These are phyloP conservation scores for Puccinia coronata DNA, from an alignment of 1,284 basidiomycete species.

Conservation along the genomic window DNA sequence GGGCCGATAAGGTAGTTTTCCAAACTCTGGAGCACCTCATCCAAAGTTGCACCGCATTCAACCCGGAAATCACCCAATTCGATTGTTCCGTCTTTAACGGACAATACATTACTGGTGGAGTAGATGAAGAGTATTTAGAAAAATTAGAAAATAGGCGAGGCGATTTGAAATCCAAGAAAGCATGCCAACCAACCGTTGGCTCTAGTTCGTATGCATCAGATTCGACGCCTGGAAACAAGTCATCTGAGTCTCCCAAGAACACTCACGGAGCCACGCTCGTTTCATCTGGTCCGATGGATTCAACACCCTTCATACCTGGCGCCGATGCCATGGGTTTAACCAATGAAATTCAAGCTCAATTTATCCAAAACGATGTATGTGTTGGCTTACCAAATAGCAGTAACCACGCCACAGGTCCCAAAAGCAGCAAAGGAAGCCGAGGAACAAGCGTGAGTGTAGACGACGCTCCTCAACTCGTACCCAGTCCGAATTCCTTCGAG, in stretches of 20 bases:
- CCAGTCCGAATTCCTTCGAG: slow-evolving; percentile 4
- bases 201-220: background rate
- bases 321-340: slow-evolving; percentile 39
- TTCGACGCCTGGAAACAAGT: background rate
- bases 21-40: slow-evolving; percentile 91
- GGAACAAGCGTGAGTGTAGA: slow-evolving; percentile 28
- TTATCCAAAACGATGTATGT: slow-evolving; percentile 31
- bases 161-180: slow-evolving; percentile 63
- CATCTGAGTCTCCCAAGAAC: background rate
- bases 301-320: background rate
- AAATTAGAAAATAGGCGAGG: slow-evolving; percentile 76
- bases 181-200: slow-evolving; percentile 6
- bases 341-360: slow-evolving; percentile 11
- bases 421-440: slow-evolving; percentile 25
- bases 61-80: slow-evolving; percentile 74
- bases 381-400: slow-evolving; percentile 36
- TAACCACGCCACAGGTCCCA: slow-evolving; percentile 5
- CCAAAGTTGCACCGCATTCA: slow-evolving; percentile 82
- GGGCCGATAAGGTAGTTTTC: slow-evolving; percentile 95
- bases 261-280: background rate
- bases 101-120: slow-evolving; percentile 93
- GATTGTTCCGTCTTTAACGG: slow-evolving; percentile 99
- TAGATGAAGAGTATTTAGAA: slow-evolving; percentile 79
- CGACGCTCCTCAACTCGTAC: background rate
- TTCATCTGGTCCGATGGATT: slow-evolving; percentile 27